A percentile compares a stretch with the other conserved stretches of the same genome.
These are phyloP conservation scores for Leptodontidium sp. DNA, from an alignment of 2,329 filamentous ascomycete genomes.

Conservation along the genomic window DNA sequence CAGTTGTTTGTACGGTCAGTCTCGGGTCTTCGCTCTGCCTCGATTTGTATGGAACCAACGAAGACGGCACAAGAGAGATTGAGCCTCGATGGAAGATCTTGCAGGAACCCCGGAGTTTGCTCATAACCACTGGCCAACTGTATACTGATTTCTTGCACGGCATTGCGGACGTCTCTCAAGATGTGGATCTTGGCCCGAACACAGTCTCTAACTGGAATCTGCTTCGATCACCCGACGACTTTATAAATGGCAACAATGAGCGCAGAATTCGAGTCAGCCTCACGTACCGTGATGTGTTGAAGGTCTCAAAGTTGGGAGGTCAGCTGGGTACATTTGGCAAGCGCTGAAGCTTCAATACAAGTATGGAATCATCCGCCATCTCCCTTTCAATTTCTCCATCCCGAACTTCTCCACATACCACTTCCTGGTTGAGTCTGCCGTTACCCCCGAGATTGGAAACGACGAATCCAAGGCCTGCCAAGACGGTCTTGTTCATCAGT, in stretches of 20 bases:
- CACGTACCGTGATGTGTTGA: slow-evolving; percentile 87
- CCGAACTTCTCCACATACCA: slow-evolving; percentile 87
- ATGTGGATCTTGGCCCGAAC: slow-evolving; percentile 66
- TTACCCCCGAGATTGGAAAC: slow-evolving; percentile 79
- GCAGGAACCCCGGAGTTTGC: slow-evolving; percentile 83
- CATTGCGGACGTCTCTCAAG: slow-evolving; percentile 71
- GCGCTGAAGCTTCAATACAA: slow-evolving; percentile 57
- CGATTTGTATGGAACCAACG: slow-evolving; percentile 73
- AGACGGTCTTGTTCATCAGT: slow-evolving; percentile 75
- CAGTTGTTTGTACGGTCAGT: slow-evolving; percentile 90
- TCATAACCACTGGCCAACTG: slow-evolving; percentile 73
- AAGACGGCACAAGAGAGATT: slow-evolving; percentile 63
- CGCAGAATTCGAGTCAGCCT: slow-evolving; percentile 73
- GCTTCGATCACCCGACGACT: slow-evolving; percentile 58
- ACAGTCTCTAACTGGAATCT: slow-evolving; percentile 78
- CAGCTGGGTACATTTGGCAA: slow-evolving; percentile 64
- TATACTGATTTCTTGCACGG: slow-evolving; percentile 80
- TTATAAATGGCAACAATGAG: slow-evolving; percentile 61
- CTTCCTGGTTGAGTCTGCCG: slow-evolving; percentile 76
- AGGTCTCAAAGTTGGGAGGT: slow-evolving; percentile 76
- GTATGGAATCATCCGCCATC: slow-evolving; percentile 81
- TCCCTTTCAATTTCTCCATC: slow-evolving; percentile 63
- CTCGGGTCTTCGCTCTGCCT: slow-evolving; percentile 80
- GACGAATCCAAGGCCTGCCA: slow-evolving; percentile 77
- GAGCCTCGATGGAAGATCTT: slow-evolving; percentile 67